Base-by-base conservation (phyloP, 1,284 basidiomycete species). In the Salmacisia buchloeana region DNA sequence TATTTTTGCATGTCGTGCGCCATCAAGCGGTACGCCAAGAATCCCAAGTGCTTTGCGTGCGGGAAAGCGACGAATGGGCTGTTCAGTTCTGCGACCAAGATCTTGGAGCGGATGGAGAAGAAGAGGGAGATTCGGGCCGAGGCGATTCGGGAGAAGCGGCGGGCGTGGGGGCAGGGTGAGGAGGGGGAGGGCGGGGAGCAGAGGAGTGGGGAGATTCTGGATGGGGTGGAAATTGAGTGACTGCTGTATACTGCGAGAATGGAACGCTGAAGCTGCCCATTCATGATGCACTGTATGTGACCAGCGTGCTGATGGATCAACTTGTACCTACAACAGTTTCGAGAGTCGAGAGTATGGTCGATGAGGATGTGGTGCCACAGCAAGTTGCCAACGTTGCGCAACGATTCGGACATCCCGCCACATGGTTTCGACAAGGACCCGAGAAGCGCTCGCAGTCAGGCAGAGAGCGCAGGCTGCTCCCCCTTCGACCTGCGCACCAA, bases 31-130 rank as follows among this genome's bases (percentile, higher is more conserved):
- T 98, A 90, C 75, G 86, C 88, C 45, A 94, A 89, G 83, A 97
- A 91, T 41, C 91, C 92, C 1, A 98, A 94, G 81, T 99, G 96
- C 74, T 86, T 92, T 61, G 96, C 94, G 2, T 99, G 94, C 79
- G 90, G 92, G 59, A 86, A 91, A 13, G 87, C 92, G 2, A 98
- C 94, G 0, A 89, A 88, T 15, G 94, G 94, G 2, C 91, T 98
- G 72, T 99, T 94, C 83, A 94, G 94, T 79, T 85, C 89, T 52
- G 90, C 90, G 27, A 89, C 89, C 68, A 91, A 90, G 80, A 83
- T 92, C 57, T 85, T 93, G 58, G 86, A 88, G 67, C 90, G 89
- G 82, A 81, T 90, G 73, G 66, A 67, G 59, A 54, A 34, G 49
- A 54, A 54, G 49, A 27, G 49, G 29, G 49, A 54, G 49, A 31